Conservation (phyloP, 2,329 filamentous ascomycete genomes). For the Alternaria infectoria region DNA sequence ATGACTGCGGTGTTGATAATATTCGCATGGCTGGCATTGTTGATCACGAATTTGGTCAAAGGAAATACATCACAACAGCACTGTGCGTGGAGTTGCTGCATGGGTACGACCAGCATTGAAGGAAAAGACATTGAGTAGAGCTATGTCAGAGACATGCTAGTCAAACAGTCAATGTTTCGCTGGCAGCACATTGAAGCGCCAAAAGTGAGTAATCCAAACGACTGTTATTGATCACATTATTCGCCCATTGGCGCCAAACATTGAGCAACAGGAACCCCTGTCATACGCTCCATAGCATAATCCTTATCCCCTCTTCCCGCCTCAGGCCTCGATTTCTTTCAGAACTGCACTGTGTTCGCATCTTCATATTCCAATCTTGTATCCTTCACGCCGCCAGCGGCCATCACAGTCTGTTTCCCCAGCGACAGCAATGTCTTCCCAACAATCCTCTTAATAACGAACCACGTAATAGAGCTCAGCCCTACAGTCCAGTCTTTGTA, state of each 20-base stretch:
- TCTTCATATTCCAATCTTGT: not conserved
- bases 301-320: too few relatives aligned
- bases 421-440: not conserved
- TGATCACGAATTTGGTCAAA: not conserved
- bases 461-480: not conserved
- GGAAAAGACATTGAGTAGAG: not conserved
- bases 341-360: not conserved
- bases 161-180: not conserved
- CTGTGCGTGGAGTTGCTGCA: not conserved
- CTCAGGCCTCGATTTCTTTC: not conserved
- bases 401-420: not conserved
- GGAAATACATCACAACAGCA: not conserved
- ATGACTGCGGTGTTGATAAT: not conserved
- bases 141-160: accelerated
- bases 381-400: not conserved
- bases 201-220: not conserved
- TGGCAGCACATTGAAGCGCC: not conserved
- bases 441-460: not conserved
- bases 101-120: not conserved
- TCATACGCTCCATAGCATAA: accelerated
- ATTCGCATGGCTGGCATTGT: not conserved
- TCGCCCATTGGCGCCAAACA: not conserved
- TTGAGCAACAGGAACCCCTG: not conserved
- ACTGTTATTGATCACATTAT: not conserved
- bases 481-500: not conserved